These are phyloP conservation scores for Phytomonas francai DNA, from an alignment of 208 protist species.

Conservation along the genomic window DNA sequence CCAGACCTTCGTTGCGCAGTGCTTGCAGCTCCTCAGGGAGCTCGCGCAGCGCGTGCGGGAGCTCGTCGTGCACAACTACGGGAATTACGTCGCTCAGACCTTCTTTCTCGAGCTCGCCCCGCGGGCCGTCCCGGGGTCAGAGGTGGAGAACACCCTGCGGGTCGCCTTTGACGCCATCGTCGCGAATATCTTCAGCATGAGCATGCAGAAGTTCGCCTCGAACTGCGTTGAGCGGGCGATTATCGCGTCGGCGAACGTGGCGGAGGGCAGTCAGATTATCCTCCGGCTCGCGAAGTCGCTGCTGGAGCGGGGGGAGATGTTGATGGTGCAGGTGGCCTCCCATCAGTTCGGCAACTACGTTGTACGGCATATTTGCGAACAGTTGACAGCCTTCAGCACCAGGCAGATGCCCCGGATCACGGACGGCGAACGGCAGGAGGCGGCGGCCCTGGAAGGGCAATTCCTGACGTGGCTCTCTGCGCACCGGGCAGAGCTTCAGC, in stretches of 20 bases:
- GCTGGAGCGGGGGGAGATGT: slow-evolving; percentile 33
- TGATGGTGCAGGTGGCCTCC: slow-evolving; percentile 31
- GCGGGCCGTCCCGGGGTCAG: slow-evolving; percentile 36
- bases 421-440: slow-evolving; percentile 13
- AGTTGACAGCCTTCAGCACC: slow-evolving; percentile 42
- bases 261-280: slow-evolving; percentile 32
- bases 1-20: slow-evolving; percentile 29
- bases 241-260: slow-evolving; percentile 22
- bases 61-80: slow-evolving; percentile 40
- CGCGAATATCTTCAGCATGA: slow-evolving; percentile 51
- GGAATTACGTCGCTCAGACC: slow-evolving; percentile 71
- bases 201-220: slow-evolving; percentile 67
- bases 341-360: slow-evolving; percentile 78
- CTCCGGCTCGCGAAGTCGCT: slow-evolving; percentile 41
- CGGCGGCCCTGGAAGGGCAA: slow-evolving; percentile 29
- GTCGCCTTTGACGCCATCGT: slow-evolving; percentile 44
- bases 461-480: slow-evolving; percentile 27
- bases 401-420: too few species aligned
- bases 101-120: slow-evolving; percentile 51
- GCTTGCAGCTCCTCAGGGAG: slow-evolving; percentile 36
- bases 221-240: slow-evolving; percentile 78
- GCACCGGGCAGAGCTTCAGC: slow-evolving; percentile 16
- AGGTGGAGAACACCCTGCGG: slow-evolving; percentile 30
- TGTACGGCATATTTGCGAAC: slow-evolving; percentile 48
- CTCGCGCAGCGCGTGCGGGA: slow-evolving; percentile 21